Base-by-base conservation (phyloP, 108 stramenopile species). In the Fragilaria crotonensis region DNA sequence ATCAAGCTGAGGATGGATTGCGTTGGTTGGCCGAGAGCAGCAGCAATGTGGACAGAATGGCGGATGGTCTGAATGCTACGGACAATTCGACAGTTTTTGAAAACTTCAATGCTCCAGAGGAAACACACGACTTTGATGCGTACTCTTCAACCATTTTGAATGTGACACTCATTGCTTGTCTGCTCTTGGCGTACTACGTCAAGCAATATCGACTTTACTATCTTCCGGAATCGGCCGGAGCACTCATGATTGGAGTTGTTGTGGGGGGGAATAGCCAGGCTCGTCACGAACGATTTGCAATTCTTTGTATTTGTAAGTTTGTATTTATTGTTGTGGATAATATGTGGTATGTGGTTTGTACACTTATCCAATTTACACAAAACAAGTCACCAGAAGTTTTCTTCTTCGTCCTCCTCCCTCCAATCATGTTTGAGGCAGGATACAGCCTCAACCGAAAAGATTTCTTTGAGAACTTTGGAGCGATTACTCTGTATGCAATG, bases 401-500 rank as follows among this genome's bases (percentile, higher is more conserved):
- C 62, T 99, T 97, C 74, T 97, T 99, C 56, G 66, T 97, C 25
- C 63, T 99, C 30, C 62, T 99, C 46, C 98, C 98, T 17, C 96
- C 96, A 5, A 97, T 99, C 45, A 99, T 99, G 33, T 99, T 99
- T 63, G 96, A 99, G 66, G 96, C 95, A 0, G 96, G 98, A 0
- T 96, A 96, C 71, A 89, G 88, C 21, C 75, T 98, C 3, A 77
- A 86, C 26, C 79, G 78, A 47, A 82, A 86, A 56, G 70, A 89
- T 29, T 99, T 99, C 73, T 96, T 99, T 70, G 81, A 84, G 25
- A 97, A 99, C 63, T 75, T 99, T 62, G 80, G 86, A 19, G 91
- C 96, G 25, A 99, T 99, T 58, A 73, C 77, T 18, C 30, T 94
- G 41, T 96, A 83, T 71, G 96, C 98, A 27, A 93, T 97, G 62